Evolutionary conservation across 192 early-diverging fungal species (phyloP).

Genomic region (Gamsiella multidivaricata): DNA sequence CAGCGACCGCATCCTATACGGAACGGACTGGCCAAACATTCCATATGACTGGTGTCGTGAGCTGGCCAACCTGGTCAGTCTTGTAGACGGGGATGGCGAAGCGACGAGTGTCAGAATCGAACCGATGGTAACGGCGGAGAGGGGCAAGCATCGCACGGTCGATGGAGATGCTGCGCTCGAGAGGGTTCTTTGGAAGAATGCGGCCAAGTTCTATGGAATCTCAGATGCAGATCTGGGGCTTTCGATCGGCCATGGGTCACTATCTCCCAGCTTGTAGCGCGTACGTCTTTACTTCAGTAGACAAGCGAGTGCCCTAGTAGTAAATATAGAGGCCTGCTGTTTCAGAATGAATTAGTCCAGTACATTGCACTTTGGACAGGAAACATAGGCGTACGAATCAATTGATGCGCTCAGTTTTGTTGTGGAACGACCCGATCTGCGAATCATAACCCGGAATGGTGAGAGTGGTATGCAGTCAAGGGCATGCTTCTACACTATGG

Average conservation of each 20-base stretch:
- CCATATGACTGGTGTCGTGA: slow-evolving; percentile 54
- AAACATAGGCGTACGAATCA: too few species aligned
- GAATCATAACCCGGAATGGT: too few species aligned
- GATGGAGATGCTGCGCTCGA: slow-evolving; percentile 33
- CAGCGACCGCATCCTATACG: slow-evolving; percentile 50
- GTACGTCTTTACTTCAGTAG: too few species aligned
- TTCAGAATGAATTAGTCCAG: too few species aligned
- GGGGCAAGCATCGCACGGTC: background rate
- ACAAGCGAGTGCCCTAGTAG: too few species aligned
- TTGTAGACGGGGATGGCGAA: slow-evolving; percentile 43
- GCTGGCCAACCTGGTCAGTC: slow-evolving; percentile 38
- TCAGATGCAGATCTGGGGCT: slow-evolving; percentile 26
- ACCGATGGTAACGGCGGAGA: background rate
- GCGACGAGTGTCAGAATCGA: background rate
- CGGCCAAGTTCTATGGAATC: slow-evolving; percentile 44
- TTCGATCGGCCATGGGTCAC: background rate
- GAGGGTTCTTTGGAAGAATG: slow-evolving; percentile 50
- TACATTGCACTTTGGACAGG: too few species aligned
- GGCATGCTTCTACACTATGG: too few species aligned
- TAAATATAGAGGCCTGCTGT: too few species aligned
- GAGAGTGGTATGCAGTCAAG: too few species aligned
- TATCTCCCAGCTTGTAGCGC: too few species aligned
- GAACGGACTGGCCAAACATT: slow-evolving; percentile 56
- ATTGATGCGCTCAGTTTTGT: too few species aligned
- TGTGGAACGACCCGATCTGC: too few species aligned